Evolutionary conservation across 495 filamentous ascomycete species (phyloP), one percentile per base, ranked within the genome.

Genomic region (Astrothelium subdiscretum): DNA sequence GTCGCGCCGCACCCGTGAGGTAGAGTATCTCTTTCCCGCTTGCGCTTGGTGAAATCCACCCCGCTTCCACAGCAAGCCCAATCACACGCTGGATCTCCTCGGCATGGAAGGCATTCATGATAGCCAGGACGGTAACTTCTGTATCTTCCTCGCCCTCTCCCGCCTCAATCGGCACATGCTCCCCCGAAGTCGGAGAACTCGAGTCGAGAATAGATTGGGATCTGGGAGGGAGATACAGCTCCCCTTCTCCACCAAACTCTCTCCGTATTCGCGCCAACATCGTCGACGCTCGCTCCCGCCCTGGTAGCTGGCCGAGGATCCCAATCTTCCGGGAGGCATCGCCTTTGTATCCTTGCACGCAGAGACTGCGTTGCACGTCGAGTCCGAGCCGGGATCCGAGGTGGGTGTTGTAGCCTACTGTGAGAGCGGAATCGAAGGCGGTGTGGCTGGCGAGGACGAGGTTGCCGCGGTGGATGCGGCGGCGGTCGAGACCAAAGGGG

Each of bases 101-200:
- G 1, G 54, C 59, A 57, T 60, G 40, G 44, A 69, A 69, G 0
- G 65, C 67, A 32, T 69, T 67, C 67, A 69, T 69, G n/a, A 65
- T 65, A 12, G 67, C 67, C 13, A 69, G 22, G 3, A 66, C 63
- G 13, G 32, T 15, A 20, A 63, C 59, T 15, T 63, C 57, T 11
- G 63, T 58, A 13, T 2, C 43, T 11, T 0, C 15, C 22, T 3
- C 1, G 10, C 31, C 59, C 2, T 22, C 18, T 18, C 12, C 31
- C 38, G 12, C 22, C 18, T 18, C 59, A 0, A 38, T 1, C 35
- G n/a, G n/a, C n/a, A n/a, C n/a, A n/a, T n/a, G n/a, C n/a, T n/a
- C n/a, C n/a, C n/a, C n/a, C n/a, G n/a, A n/a, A n/a, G n/a, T n/a
- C n/a, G n/a, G n/a, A n/a, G n/a, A n/a, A n/a, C n/a, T n/a, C n/a